A percentile compares a stretch with the other conserved stretches of the same genome.
Evolutionary conservation across 83 land plant species (phyloP).

Genomic region (Thuja plicata): DNA sequence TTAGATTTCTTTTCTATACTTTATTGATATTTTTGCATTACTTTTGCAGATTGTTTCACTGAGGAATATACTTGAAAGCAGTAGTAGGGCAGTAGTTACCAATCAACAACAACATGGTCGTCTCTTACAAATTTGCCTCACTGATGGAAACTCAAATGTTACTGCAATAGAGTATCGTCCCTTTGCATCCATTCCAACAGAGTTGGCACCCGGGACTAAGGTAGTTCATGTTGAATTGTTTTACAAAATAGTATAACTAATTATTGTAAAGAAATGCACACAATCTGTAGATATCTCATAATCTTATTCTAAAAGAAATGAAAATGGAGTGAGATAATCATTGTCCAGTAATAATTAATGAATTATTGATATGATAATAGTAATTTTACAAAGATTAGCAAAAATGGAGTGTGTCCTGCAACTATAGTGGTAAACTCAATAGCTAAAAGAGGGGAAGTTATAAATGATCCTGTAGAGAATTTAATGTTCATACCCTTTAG

Average conservation of each 20-base stretch:
- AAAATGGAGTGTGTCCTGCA: neutral
- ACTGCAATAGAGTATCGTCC: conserved; percentile 54
- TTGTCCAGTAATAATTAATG: no score
- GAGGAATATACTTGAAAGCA: conserved; percentile 49
- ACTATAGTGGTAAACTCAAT: neutral
- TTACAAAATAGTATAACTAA: neutral
- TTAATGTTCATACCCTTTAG: neutral
- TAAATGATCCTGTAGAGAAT: neutral
- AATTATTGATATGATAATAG: neutral
- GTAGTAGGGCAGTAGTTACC: conserved; percentile 21
- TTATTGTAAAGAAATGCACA: neutral
- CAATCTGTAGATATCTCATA: neutral
- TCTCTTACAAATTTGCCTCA: conserved; percentile 45
- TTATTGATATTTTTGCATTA: neutral
- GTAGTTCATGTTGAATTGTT: conserved; percentile 19
- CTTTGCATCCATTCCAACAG: conserved; percentile 37
- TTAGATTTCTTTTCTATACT: neutral
- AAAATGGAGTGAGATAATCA: neutral
- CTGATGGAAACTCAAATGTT: conserved; percentile 56
- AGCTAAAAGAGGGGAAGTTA: neutral
- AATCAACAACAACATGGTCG: conserved; percentile 25
- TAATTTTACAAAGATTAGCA: neutral
- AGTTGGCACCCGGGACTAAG: conserved; percentile 64
- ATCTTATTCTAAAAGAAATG: neutral
- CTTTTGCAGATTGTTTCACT: conserved; percentile 44